These are phyloP conservation scores for Fusarium sp. DNA, from an alignment of 2,329 filamentous ascomycete species.

Conservation along the genomic window DNA sequence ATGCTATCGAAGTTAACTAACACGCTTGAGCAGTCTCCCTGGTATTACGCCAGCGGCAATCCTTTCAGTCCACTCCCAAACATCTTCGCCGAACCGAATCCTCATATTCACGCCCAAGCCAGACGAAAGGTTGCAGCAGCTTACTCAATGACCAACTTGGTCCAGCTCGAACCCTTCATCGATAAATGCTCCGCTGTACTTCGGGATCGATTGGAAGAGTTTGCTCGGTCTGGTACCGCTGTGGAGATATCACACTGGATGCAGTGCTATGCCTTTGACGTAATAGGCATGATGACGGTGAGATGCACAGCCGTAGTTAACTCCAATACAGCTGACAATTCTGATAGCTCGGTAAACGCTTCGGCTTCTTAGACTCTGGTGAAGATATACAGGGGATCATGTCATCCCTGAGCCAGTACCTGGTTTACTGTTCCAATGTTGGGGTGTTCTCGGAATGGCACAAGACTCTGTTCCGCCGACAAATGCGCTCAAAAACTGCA, in stretches of 20 bases:
- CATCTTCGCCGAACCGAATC: background rate
- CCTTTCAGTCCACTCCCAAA: background rate
- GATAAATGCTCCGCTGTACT: background rate
- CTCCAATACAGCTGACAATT: rapidly evolving
- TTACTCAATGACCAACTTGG: background rate
- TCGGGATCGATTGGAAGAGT: background rate
- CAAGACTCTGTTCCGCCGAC: background rate
- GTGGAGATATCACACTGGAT: background rate
- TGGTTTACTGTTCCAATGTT: background rate
- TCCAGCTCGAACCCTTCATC: background rate
- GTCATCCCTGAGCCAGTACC: background rate
- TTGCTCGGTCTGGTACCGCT: background rate
- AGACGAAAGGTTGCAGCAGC: background rate
- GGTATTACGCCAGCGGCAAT: background rate
- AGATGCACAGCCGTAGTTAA: rapidly evolving
- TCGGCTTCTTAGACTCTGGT: background rate
- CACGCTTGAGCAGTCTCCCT: background rate
- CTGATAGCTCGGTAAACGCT: background rate
- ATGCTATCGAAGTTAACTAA: background rate
- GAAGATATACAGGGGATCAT: background rate
- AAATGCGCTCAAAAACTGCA: background rate
- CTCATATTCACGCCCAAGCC: background rate
- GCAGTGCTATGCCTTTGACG: background rate
- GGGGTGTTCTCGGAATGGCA: background rate
- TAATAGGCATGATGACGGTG: background rate